phyloP scores from a whole-genome alignment of 371 early-diverging fungal genomes.

The Entomophthora muscae region DNA sequence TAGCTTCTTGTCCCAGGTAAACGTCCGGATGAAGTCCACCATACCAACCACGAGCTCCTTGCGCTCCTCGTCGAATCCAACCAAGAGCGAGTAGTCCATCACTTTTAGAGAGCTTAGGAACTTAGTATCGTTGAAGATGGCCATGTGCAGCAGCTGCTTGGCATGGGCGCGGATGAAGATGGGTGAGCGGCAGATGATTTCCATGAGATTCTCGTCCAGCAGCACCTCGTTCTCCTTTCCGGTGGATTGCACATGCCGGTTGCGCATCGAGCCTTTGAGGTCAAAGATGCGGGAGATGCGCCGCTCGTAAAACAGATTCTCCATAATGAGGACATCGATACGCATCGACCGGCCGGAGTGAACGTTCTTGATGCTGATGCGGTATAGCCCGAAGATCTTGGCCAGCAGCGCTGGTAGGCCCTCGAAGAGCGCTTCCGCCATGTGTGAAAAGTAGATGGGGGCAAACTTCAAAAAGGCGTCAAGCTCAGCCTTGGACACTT shows the following conservation, averaged over 20 bases:
- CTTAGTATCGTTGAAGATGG: conserved; percentile 74
- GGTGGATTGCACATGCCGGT: conserved; percentile 75
- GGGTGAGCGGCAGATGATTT: conserved; percentile 44
- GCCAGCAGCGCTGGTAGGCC: conserved; percentile 72
- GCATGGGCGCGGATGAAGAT: conserved; percentile 75
- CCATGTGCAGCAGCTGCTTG: conserved; percentile 54
- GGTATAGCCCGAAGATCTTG: conserved; percentile 86
- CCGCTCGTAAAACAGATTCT: conserved; percentile 78
- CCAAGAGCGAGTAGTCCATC: conserved; percentile 90
- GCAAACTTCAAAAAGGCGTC: conserved; percentile 84
- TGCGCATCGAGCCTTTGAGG: conserved; percentile 86
- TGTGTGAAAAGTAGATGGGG: conserved; percentile 77
- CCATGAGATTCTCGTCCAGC: conserved; percentile 81
- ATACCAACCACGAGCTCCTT: conserved; percentile 81
- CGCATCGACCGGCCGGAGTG: conserved; percentile 58
- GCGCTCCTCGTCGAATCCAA: conserved; percentile 67
- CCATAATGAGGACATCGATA: conserved; percentile 88
- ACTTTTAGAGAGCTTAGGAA: conserved; percentile 74
- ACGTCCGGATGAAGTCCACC: conserved; percentile 91
- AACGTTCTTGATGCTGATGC: conserved; percentile 66
- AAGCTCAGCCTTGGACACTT: conserved; percentile 67
- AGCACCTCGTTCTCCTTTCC: conserved; percentile 71
- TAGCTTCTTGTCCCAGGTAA: conserved; percentile 91
- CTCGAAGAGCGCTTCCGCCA: conserved; percentile 63
- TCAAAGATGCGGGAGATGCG: conserved; percentile 66